Evolutionary conservation across 768 basidiomycete species (phyloP).

Genomic region (Plicaturopsis crispa): DNA sequence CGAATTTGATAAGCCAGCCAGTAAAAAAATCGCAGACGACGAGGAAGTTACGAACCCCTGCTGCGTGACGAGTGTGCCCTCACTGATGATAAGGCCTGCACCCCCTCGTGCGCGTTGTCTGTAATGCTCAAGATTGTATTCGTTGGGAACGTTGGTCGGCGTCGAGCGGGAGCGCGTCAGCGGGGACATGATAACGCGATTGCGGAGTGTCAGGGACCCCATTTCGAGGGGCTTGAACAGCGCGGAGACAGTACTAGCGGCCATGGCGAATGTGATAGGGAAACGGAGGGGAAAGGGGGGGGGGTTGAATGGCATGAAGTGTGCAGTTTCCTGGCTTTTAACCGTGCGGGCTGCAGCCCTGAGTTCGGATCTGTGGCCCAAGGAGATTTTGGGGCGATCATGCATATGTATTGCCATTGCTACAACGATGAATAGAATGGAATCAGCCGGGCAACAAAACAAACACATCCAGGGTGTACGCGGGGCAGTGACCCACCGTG

Average conservation of each 20-base stretch:
- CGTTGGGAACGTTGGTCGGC: conserved; percentile 27
- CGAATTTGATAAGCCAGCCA: not conserved
- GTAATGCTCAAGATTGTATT: conserved; percentile 32
- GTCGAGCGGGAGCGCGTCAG: conserved; percentile 33
- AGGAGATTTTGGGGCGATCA: too few species aligned
- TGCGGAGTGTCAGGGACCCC: conserved; percentile 27
- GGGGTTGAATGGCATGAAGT: too few species aligned
- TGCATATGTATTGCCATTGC: too few species aligned
- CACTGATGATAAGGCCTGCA: conserved; percentile 31
- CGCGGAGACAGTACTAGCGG: not conserved
- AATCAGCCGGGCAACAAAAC: too few species aligned
- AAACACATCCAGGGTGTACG: too few species aligned
- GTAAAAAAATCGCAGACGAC: not conserved
- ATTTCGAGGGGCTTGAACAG: conserved; percentile 26
- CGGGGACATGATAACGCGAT: conserved; percentile 32
- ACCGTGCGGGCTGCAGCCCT: too few species aligned
- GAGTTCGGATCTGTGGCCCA: too few species aligned
- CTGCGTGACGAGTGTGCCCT: conserved; percentile 30
- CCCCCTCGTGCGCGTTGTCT: conserved; percentile 30
- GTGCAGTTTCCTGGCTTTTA: too few species aligned
- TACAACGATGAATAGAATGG: too few species aligned
- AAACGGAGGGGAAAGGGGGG: not conserved
- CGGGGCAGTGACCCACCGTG: too few species aligned
- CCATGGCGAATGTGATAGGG: not conserved
- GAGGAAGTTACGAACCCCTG: conserved; percentile 27